Conservation (phyloP, 108 stramenopile species). For the Nitzschia putrida region DNA sequence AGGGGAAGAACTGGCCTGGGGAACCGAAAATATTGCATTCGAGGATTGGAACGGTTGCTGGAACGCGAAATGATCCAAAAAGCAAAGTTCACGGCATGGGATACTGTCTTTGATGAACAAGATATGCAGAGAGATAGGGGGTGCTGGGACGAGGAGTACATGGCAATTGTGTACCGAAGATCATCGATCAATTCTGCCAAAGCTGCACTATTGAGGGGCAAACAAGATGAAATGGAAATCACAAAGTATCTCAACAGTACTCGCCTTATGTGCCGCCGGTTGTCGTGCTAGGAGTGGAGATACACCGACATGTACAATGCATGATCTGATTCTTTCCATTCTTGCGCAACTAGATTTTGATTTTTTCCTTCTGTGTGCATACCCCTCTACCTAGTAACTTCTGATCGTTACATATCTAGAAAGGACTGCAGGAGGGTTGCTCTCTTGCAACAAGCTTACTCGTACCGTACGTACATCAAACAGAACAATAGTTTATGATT, state of each 20-base stretch:
- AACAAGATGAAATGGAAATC: constrained; percentile 11
- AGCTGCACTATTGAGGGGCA: constrained; percentile 5
- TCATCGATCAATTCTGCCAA: neutral
- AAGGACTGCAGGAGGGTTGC: too few species aligned
- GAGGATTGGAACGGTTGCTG: constrained; percentile 6
- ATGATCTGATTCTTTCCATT: too few species aligned
- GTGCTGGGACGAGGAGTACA: constrained; percentile 2
- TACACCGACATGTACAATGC: neutral
- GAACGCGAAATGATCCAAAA: neutral
- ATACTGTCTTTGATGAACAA: constrained; percentile 21
- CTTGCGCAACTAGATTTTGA: too few species aligned
- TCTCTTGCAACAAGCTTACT: too few species aligned
- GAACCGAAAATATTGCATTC: constrained; percentile 3
- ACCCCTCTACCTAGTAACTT: too few species aligned
- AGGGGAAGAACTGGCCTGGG: constrained; percentile 8
- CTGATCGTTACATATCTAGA: too few species aligned
- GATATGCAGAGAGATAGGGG: constrained; percentile 8
- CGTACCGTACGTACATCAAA: too few species aligned
- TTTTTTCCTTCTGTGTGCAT: too few species aligned
- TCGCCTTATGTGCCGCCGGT: neutral
- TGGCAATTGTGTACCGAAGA: neutral
- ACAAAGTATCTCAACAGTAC: neutral
- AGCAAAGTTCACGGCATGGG: constrained; percentile 2
- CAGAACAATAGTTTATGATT: too few species aligned
- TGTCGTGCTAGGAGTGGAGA: constrained; percentile 7